A percentile compares a stretch with the other conserved stretches of the same genome.
Evolutionary conservation across 1,139 yeast genomes (phyloP).

Genomic region (Candida sp.): DNA sequence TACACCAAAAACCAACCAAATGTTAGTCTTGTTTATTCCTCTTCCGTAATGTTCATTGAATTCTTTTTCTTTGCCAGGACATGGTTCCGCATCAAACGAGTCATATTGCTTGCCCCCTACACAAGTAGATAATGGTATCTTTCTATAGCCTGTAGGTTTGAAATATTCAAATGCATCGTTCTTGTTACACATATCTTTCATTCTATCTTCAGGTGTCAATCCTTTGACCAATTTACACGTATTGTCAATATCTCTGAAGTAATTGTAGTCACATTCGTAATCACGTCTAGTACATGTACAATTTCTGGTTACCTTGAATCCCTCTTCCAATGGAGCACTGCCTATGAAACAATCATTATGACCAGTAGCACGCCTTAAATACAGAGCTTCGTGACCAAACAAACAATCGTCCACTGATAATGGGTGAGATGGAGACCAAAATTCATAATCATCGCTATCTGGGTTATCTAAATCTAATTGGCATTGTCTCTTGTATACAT

Average conservation of each 20-base stretch:
- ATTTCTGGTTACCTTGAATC: constrained; percentile 55
- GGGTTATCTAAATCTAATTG: constrained; percentile 58
- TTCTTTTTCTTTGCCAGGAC: constrained; percentile 84
- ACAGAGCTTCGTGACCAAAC: constrained; percentile 84
- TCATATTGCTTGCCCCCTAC: constrained; percentile 53
- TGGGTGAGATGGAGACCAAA: constrained; percentile 80
- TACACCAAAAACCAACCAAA: constrained; percentile 49
- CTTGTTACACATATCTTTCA: constrained; percentile 55
- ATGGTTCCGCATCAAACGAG: constrained; percentile 60
- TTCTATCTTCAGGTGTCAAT: constrained; percentile 59
- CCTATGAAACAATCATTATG: constrained; percentile 78
- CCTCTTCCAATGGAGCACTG: constrained; percentile 65
- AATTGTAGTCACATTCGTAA: constrained; percentile 93
- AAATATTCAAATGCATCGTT: constrained; percentile 54
- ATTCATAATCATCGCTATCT: constrained; percentile 70
- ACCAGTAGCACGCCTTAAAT: constrained; percentile 66
- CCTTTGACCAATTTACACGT: constrained; percentile 84
- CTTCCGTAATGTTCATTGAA: constrained; percentile 57
- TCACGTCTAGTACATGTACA: constrained; percentile 88
- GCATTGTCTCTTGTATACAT: constrained; percentile 68
- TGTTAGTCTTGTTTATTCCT: constrained; percentile 52
- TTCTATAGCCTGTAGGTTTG: constrained; percentile 46
- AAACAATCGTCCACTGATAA: constrained; percentile 60
- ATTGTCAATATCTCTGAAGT: constrained; percentile 66
- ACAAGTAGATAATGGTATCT: constrained; percentile 44